A percentile compares a stretch with the other conserved stretches of the same genome.
These are phyloP conservation scores for Candida tropicalis DNA, from an alignment of 1,139 yeast species.

Conservation along the genomic window DNA sequence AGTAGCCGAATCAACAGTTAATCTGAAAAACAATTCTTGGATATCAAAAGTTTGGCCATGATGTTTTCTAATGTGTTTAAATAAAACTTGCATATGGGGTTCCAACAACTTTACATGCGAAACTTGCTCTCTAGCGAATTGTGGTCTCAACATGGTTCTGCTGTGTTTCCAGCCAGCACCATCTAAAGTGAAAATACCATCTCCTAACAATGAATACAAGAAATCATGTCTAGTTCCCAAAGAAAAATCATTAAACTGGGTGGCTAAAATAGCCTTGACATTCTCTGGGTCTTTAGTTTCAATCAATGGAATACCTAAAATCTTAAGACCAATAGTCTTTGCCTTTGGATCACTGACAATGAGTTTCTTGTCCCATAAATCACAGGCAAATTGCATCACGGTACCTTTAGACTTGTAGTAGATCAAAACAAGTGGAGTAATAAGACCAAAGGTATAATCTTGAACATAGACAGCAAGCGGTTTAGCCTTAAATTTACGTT, in stretches of 20 bases:
- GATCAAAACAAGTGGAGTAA: slow-evolving; percentile 18
- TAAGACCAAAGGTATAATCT: slow-evolving; percentile 30
- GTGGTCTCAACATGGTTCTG: slow-evolving; percentile 57
- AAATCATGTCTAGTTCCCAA: slow-evolving; percentile 50
- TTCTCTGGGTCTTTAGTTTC: slow-evolving; percentile 34
- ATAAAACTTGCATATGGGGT: slow-evolving; percentile 44
- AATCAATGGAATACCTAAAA: slow-evolving; percentile 27
- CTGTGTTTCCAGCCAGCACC: slow-evolving; percentile 62
- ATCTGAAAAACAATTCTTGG: slow-evolving; percentile 41
- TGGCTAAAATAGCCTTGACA: slow-evolving; percentile 41
- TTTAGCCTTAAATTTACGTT: slow-evolving; percentile 24
- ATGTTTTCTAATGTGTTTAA: slow-evolving; percentile 28
- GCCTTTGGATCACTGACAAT: background rate
- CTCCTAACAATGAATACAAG: slow-evolving; percentile 50
- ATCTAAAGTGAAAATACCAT: slow-evolving; percentile 60
- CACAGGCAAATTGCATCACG: slow-evolving; percentile 22
- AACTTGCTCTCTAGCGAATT: slow-evolving; percentile 54
- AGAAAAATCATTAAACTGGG: slow-evolving; percentile 52
- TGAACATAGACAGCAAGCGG: slow-evolving; percentile 13
- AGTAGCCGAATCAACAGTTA: slow-evolving; percentile 61
- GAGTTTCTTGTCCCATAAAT: slow-evolving; percentile 15
- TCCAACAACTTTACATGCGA: slow-evolving; percentile 48
- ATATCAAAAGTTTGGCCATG: slow-evolving; percentile 32
- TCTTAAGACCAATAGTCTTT: slow-evolving; percentile 35
- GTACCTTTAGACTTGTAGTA: slow-evolving; percentile 25